These are phyloP conservation scores for Auricularia sp. DNA, from an alignment of 768 basidiomycete species.

Conservation along the genomic window DNA sequence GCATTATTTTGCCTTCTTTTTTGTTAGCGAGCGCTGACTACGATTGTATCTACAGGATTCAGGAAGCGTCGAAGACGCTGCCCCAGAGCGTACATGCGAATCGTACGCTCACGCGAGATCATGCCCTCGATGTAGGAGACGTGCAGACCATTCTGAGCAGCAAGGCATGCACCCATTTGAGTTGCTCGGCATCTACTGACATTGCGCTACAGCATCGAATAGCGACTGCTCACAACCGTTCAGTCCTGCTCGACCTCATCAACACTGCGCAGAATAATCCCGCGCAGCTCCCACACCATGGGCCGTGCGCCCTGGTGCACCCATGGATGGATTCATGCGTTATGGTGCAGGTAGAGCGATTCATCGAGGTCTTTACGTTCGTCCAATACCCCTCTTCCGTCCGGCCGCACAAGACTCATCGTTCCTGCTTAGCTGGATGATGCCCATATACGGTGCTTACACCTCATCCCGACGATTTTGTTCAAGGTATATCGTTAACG, in stretches of 20 bases:
- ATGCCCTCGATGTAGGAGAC: slow-evolving; percentile 43
- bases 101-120: slow-evolving; percentile 45
- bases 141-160: slow-evolving; percentile 45
- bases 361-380: slow-evolving; percentile 74
- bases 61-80: slow-evolving; percentile 56
- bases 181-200: background rate
- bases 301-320: slow-evolving; percentile 42
- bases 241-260: slow-evolving; percentile 29
- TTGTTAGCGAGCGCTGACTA: background rate
- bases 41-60: slow-evolving; percentile 44
- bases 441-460: slow-evolving; percentile 71
- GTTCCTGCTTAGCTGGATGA: slow-evolving; percentile 20
- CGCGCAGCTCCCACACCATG: slow-evolving; percentile 2
- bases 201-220: slow-evolving; percentile 30
- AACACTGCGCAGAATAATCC: background rate
- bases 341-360: slow-evolving; percentile 54
- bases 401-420: background rate
- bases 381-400: slow-evolving; percentile 47
- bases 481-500: slow-evolving; percentile 39
- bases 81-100: slow-evolving; percentile 52
- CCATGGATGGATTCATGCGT: slow-evolving; percentile 58
- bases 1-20: slow-evolving; percentile 11
- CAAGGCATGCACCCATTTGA: slow-evolving; percentile 25
- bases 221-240: slow-evolving; percentile 41
- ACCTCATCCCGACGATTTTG: slow-evolving; percentile 76